Conservation (phyloP, 371 early-diverging fungal species). For the Blyttiomyces sp. region DNA sequence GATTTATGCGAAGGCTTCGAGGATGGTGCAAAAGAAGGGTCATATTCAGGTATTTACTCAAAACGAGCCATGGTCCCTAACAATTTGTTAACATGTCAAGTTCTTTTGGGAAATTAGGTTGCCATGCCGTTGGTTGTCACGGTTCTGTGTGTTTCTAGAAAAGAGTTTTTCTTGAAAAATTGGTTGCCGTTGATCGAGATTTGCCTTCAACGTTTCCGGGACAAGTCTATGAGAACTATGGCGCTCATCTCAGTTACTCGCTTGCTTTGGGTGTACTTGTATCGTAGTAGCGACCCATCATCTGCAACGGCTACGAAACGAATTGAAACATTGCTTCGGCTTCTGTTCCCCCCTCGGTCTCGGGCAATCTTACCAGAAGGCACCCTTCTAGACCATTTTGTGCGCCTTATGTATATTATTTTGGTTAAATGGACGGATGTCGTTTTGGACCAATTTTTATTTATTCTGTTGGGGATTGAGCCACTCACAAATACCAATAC, state of each 20-base stretch:
- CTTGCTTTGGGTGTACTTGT: conserved; percentile 90
- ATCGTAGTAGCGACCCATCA: conserved; percentile 73
- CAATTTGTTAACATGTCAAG: conserved; percentile 3
- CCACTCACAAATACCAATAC: not conserved
- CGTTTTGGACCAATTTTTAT: conserved; percentile 21
- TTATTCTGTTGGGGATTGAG: conserved; percentile 19
- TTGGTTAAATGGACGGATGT: conserved; percentile 73
- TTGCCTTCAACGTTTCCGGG: conserved; percentile 68
- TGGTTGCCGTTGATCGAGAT: conserved; percentile 74
- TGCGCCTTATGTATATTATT: conserved; percentile 77
- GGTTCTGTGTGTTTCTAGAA: conserved; percentile 81
- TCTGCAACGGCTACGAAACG: conserved; percentile 55
- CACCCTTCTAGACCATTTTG: conserved; percentile 68
- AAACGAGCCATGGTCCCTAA: not conserved
- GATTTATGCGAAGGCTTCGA: conserved; percentile 83
- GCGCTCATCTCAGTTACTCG: conserved; percentile 79
- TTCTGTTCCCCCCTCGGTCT: conserved; percentile 34
- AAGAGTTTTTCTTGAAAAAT: conserved; percentile 81
- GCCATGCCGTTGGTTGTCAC: conserved; percentile 85
- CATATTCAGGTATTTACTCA: conserved; percentile 53
- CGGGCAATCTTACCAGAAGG: conserved; percentile 69
- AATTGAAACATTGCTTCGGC: conserved; percentile 62
- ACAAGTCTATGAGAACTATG: conserved; percentile 66
- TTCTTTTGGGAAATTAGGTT: conserved; percentile 49
- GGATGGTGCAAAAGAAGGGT: conserved; percentile 84